Evolutionary conservation across 495 filamentous ascomycete genomes (phyloP), one percentile per base, ranked within the genome.

Genomic region (Daldinia bambusicola): DNA sequence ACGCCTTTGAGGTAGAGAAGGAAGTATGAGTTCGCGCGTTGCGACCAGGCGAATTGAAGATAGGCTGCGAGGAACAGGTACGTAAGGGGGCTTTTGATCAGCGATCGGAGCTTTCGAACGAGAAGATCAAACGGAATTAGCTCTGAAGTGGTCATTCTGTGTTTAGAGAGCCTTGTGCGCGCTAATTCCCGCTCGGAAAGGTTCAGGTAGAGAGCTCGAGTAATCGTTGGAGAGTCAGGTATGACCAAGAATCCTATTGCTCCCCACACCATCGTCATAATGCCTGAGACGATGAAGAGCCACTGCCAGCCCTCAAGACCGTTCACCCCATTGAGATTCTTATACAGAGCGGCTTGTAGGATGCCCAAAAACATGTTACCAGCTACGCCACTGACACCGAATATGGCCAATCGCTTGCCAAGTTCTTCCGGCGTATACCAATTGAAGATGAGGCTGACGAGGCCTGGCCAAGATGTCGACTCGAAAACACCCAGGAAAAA

Each of bases 361-460:
- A 84, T 86, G 0, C 85, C 85, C 1, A 80, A 82, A 63, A 87
- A 84, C 80, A 87, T 83, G 31, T 69, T 76, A 0, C 78, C 81
- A 8, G 69, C 68, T 9, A 51, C 60, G 1, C 66, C 68, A 6
- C 72, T 68, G 9, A 66, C 55, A 18, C 72, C 74, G 66, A 81
- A 82, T n/a, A 84, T 75, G 22, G 62, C 69, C 5, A 55, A 74
- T n/a, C 79, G 75, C 60, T 83, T 83, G 2, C 70, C 80, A n/a
- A 78, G 63, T 55, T 82, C 79, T 34, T 56, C 34, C 0, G 70
- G 70, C 2, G 56, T 79, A 51, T 80, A 82, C 80, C 80, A 82
- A n/a, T 63, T 74, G 4, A 80, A 78, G 9, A 82, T 63, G 2
- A 82, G 20, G 1, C 69, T 69, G 31, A 75, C 58, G 20, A 79